Base-by-base conservation (phyloP, 495 filamentous ascomycete genomes). In the Xylaria scruposa region DNA sequence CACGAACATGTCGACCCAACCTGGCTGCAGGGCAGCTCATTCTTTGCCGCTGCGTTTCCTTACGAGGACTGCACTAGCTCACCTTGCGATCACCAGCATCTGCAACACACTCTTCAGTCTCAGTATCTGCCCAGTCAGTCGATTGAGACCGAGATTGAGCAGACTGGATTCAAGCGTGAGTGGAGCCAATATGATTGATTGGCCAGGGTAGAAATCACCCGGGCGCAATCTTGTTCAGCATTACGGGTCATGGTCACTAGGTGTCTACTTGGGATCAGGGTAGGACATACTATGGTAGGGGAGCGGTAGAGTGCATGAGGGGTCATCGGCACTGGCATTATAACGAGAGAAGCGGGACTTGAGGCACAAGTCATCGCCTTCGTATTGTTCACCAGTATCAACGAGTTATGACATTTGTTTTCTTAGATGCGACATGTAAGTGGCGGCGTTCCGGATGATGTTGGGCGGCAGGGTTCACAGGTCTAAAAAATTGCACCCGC, bases 111-210 rank as follows among this genome's bases (percentile, higher is more conserved):
- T 0, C 49, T 67, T 4, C 78, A 78, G 60, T 26, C 75, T 7
- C 76, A 71, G 44, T 70, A 73, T 42, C 46, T 79, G 40, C 73
- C 70, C 5, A 72, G n/a, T 56, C 75, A 73, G 21, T 65, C 72
- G 17, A 75, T 76, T 73, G 79, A 80, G 10, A 67, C 74, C 2
- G 78, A 83, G 4, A 69, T 58, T 4, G 76, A 74, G n/a, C 78
- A 76, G 24, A 66, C 72, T 9, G 51, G 73, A 56, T 75, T 85
- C 33, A 84, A 85, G 72, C 77, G 72, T 36, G 83, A 79, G 0
- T 80, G 78, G 79, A 80, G 78, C 15, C 38, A 46, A 19, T 73
- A 73, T 17, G 24, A 69, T 42, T 78, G 59, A 76, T 46, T 4
- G 24, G 6, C 29, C 4, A 17, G 19, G 40, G 15, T 0, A 46